phyloP scores from a whole-genome alignment of 1,284 basidiomycete species.

The Leccinum pallidistipes region DNA sequence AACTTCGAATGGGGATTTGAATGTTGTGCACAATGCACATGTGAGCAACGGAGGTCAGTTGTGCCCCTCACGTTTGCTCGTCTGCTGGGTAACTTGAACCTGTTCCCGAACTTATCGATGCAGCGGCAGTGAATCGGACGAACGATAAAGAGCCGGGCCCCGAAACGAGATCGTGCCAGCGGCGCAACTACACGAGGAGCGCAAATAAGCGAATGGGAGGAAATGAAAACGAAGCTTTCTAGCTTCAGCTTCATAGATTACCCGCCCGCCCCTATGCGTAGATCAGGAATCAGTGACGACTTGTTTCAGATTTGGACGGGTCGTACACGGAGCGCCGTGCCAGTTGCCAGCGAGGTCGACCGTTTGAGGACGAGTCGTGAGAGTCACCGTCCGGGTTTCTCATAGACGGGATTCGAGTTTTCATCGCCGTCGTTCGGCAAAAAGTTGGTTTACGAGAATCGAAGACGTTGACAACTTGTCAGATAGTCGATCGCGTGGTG shows the following conservation, averaged over 20 bases:
- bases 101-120: neutral
- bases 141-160: neutral
- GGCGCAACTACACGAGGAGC: neutral
- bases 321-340: neutral
- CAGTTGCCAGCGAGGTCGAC: neutral
- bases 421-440: neutral
- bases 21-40: neutral
- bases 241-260: neutral
- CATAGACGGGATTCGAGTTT: neutral
- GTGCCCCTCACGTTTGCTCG: neutral
- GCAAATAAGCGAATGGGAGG: neutral
- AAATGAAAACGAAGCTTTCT: neutral
- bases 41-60: neutral
- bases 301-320: neutral
- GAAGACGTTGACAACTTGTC: neutral
- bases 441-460: neutral
- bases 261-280: neutral
- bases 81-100: neutral
- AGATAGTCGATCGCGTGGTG: neutral
- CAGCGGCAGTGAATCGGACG: neutral
- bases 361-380: neutral
- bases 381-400: neutral
- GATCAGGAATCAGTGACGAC: neutral
- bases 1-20: neutral
- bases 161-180: neutral